A percentile compares a stretch with the other conserved stretches of the same genome.
Evolutionary conservation across 176 grass and related monocot genomes (phyloP).

Genomic region (Tillandsia leiboldiana): DNA sequence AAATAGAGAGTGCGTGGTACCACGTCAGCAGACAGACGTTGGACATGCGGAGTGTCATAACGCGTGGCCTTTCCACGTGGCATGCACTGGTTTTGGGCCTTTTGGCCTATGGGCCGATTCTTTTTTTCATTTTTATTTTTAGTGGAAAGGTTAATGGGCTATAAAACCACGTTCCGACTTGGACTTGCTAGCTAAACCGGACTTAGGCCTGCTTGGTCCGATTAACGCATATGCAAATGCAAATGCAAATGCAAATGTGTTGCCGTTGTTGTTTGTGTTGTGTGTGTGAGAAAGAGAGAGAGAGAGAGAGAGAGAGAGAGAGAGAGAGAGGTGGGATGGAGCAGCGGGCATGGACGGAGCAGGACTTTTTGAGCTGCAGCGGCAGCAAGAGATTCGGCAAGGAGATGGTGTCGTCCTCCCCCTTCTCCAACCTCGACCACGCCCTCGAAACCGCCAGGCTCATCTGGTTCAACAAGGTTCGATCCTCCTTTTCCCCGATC

Average conservation of each 20-base stretch:
- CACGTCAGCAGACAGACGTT: neutral
- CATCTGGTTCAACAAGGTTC: slow-evolving; percentile 88
- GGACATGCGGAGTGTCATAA: neutral
- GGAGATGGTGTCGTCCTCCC: slow-evolving; percentile 54
- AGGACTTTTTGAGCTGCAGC: slow-evolving; percentile 45
- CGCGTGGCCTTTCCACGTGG: neutral
- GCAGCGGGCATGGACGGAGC: slow-evolving; percentile 25
- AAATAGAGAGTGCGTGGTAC: neutral
- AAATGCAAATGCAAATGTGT: too few relatives aligned
- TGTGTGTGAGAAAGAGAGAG: neutral
- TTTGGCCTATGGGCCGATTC: too few relatives aligned
- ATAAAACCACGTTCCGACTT: too few relatives aligned
- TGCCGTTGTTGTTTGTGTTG: too few relatives aligned
- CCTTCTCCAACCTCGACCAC: slow-evolving; percentile 55
- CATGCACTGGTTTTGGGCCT: too few relatives aligned
- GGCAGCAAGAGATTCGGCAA: slow-evolving; percentile 60
- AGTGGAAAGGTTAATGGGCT: too few relatives aligned
- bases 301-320: neutral
- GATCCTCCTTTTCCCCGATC: neutral
- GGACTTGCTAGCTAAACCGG: too few relatives aligned
- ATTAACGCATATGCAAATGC: too few relatives aligned
- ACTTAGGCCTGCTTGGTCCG: too few relatives aligned
- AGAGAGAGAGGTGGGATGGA: slow-evolving; percentile 18
- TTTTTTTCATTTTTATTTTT: too few relatives aligned
- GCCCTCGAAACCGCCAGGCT: slow-evolving; percentile 49